These are phyloP conservation scores for Xerocomus brunneocitrinus DNA, from an alignment of 768 basidiomycete genomes.

Conservation along the genomic window DNA sequence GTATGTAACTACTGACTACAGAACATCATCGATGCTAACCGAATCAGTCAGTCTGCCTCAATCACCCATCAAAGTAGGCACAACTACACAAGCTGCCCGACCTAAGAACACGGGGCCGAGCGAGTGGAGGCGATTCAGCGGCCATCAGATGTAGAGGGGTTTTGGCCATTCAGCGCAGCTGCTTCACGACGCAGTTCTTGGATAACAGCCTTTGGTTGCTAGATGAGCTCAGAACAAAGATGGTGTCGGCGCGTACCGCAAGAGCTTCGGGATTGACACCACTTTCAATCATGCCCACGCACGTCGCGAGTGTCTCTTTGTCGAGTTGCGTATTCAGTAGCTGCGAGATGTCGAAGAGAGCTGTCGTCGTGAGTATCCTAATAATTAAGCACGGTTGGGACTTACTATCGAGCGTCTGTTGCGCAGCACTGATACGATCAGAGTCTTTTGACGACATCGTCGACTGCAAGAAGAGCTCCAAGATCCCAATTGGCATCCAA, in stretches of 20 bases:
- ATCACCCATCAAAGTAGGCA: constrained; percentile 7
- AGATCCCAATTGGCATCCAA: neutral
- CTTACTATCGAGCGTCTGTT: constrained; percentile 69
- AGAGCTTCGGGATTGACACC: constrained; percentile 91
- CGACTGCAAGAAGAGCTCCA: neutral
- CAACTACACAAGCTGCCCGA: constrained; percentile 1
- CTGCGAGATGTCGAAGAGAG: constrained; percentile 84
- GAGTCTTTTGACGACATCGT: constrained; percentile 46
- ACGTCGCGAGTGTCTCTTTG: constrained; percentile 88
- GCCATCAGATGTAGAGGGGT: constrained; percentile 17
- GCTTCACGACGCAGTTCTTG: constrained; percentile 78
- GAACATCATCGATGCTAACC: constrained; percentile 11
- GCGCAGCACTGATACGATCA: constrained; percentile 58
- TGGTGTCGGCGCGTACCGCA: constrained; percentile 52
- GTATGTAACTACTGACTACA: constrained; percentile 12
- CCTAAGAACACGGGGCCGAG: neutral
- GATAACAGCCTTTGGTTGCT: constrained; percentile 61
- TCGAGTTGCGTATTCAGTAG: constrained; percentile 83
- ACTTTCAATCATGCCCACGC: constrained; percentile 87
- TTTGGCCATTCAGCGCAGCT: constrained; percentile 34
- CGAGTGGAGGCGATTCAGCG: constrained; percentile 12
- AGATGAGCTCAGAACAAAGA: constrained; percentile 1
- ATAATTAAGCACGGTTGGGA: constrained; percentile 11
- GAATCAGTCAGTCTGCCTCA: constrained; percentile 17
- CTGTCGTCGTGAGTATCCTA: constrained; percentile 36